A percentile compares a stretch with the other conserved stretches of the same genome.
phyloP scores from a whole-genome alignment of 129 eudicot genomes.

The Escallonia herrerae region DNA sequence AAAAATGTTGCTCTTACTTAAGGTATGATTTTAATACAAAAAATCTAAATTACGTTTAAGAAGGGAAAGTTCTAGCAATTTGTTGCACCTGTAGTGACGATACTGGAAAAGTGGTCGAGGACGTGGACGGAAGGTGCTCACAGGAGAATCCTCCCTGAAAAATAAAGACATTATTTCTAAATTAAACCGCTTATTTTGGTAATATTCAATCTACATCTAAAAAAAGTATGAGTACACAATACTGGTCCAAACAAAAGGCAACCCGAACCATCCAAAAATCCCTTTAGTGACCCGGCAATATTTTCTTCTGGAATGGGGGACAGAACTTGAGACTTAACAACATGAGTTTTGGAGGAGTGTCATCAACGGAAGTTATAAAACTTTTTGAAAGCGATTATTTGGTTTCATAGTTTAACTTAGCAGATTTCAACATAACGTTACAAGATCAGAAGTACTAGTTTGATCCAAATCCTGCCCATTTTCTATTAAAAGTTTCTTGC shows the following conservation, averaged over 20 bases:
- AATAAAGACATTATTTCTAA: slow-evolving; percentile 12
- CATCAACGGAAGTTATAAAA: background rate
- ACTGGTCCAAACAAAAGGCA: background rate
- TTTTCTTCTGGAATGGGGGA: background rate
- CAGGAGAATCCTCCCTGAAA: slow-evolving; percentile 87
- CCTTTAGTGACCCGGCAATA: background rate
- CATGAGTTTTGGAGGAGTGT: background rate
- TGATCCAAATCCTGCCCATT: too few relatives aligned
- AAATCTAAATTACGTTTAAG: too few relatives aligned
- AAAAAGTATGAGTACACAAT: background rate
- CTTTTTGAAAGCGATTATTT: too few relatives aligned
- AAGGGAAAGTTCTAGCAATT: background rate
- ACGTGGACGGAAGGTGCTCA: slow-evolving; percentile 87
- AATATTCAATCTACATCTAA: too few relatives aligned
- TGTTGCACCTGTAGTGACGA: slow-evolving; percentile 84
- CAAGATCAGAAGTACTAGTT: too few relatives aligned
- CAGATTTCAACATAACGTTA: too few relatives aligned
- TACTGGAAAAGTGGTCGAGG: slow-evolving; percentile 88
- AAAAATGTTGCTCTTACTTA: too few relatives aligned
- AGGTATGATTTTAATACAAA: too few relatives aligned
- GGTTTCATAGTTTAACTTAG: too few relatives aligned
- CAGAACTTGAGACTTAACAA: background rate
- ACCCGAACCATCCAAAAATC: background rate
- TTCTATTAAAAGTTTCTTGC: too few relatives aligned
- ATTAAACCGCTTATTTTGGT: background rate